Evolutionary conservation across 116 monocot species (phyloP), one percentile per base, ranked within the genome.

Genomic region (Papilionanthe hybrid): DNA sequence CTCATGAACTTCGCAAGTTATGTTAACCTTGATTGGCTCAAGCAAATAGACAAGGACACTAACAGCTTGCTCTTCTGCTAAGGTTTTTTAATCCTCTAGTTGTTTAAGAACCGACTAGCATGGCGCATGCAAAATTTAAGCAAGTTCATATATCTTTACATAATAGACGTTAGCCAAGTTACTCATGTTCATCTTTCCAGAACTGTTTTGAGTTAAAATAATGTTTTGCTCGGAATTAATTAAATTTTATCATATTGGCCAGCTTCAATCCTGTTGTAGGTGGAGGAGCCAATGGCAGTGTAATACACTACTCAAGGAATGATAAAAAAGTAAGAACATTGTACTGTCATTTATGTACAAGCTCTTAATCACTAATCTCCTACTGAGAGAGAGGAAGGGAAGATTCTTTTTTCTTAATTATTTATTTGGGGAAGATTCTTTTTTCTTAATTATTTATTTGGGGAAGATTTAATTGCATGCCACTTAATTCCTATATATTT

Each of bases 181-280:
- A 23, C 63, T 63, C 25, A 23, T 63, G n/a, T 5, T n/a, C 6
- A n/a, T 1, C 58, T n/a, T n/a, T 58, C 19, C 22, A 58, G 1
- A 58, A 22, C 22, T n/a, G n/a, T 20, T 58, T 72, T 7, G 11
- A 73, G 0, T 20, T 73, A 73, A 44, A 73, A 73, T n/a, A 44
- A 73, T 43, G 18, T 9, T 7, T 73, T 73, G 6, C 20, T 7
- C 7, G 44, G 44, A 9, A 23, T 22, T 73, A 44, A 73, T 44
- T 73, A 7, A 73, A 22, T 56, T 56, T 18, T 47, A 28, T 69
- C 27, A 55, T 72, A 7, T 77, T 83, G 42, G 27, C 63, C 80
- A 96, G 94, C 86, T 99, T 99, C 80, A 87, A 93, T 92, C 99
- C 99, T 50, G 99, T 99, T 13, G 99, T 99, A 49, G 95, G 95